Percentiles rank a stretch among this genome's conserved stretches.
These are phyloP conservation scores for Fusarium staphyleae DNA, from an alignment of 2,329 filamentous ascomycete species.

Conservation along the genomic window DNA sequence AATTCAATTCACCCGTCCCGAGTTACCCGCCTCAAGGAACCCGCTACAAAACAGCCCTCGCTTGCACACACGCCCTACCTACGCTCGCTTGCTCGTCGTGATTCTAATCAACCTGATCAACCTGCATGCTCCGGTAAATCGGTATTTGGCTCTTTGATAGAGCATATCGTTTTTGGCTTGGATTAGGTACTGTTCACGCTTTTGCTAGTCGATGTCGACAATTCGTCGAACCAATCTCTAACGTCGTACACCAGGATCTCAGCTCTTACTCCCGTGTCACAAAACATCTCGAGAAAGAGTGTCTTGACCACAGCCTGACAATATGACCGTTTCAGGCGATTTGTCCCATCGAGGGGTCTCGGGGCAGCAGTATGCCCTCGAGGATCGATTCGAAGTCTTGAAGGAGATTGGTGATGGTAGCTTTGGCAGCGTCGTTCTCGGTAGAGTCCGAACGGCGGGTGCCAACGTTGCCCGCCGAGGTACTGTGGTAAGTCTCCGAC, in stretches of 20 bases:
- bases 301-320: slow-evolving; percentile 42
- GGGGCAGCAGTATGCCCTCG: slow-evolving; percentile 70
- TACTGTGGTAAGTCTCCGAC: slow-evolving; percentile 76
- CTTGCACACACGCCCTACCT: slow-evolving; percentile 14
- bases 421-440: slow-evolving; percentile 94
- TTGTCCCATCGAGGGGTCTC: slow-evolving; percentile 72
- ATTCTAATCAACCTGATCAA: slow-evolving; percentile 26
- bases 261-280: slow-evolving; percentile 27
- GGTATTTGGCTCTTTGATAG: slow-evolving; percentile 47
- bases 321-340: slow-evolving; percentile 81
- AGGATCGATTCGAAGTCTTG: slow-evolving; percentile 94
- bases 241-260: slow-evolving; percentile 30
- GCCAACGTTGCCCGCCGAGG: slow-evolving; percentile 87
- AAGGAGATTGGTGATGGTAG: slow-evolving; percentile 99
- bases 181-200: slow-evolving; percentile 37
- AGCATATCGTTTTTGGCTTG: slow-evolving; percentile 41
- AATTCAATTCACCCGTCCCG: slow-evolving; percentile 1
- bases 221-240: slow-evolving; percentile 28
- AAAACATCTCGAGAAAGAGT: slow-evolving; percentile 31
- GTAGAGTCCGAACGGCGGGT: slow-evolving; percentile 88
- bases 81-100: slow-evolving; percentile 17
- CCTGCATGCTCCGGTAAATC: slow-evolving; percentile 49
- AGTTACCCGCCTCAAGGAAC: slow-evolving; percentile 14
- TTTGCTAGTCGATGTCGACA: slow-evolving; percentile 21
- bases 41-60: slow-evolving; percentile 24